phyloP scores from a whole-genome alignment of 768 basidiomycete species.

The Termitomyces sp. region DNA sequence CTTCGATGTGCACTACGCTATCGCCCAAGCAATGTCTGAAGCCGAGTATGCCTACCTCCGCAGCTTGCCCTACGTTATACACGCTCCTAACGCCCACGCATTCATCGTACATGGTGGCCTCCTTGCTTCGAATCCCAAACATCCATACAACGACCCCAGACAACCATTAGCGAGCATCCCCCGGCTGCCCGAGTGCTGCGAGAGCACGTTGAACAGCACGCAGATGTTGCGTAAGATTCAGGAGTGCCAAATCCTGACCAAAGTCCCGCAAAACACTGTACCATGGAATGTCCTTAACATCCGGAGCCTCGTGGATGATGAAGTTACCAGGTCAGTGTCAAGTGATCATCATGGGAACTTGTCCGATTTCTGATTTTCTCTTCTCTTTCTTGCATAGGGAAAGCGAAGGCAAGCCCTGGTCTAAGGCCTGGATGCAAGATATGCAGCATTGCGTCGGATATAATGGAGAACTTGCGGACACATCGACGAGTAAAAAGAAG shows the following conservation, averaged over 20 bases:
- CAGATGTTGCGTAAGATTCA: constrained; percentile 52
- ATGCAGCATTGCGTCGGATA: constrained; percentile 58
- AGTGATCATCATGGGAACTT: not conserved
- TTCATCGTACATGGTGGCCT: constrained; percentile 84
- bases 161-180: constrained; percentile 77
- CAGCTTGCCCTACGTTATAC: constrained; percentile 67
- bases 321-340: constrained; percentile 37
- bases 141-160: constrained; percentile 37
- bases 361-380: not conserved
- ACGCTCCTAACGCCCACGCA: constrained; percentile 70
- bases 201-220: constrained; percentile 15
- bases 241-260: constrained; percentile 59
- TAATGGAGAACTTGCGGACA: constrained; percentile 12
- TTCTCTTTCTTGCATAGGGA: constrained; percentile 12
- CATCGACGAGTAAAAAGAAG: constrained; percentile 14
- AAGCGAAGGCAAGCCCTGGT: constrained; percentile 65
- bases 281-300: constrained; percentile 79
- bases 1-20: constrained; percentile 69
- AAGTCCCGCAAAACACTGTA: constrained; percentile 71
- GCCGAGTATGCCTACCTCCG: constrained; percentile 68
- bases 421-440: constrained; percentile 65
- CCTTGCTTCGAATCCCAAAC: constrained; percentile 64
- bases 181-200: constrained; percentile 16
- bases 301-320: constrained; percentile 45
- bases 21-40: constrained; percentile 64